Base-by-base conservation (phyloP, 164 flowering plant species). In the Piper longum region DNA sequence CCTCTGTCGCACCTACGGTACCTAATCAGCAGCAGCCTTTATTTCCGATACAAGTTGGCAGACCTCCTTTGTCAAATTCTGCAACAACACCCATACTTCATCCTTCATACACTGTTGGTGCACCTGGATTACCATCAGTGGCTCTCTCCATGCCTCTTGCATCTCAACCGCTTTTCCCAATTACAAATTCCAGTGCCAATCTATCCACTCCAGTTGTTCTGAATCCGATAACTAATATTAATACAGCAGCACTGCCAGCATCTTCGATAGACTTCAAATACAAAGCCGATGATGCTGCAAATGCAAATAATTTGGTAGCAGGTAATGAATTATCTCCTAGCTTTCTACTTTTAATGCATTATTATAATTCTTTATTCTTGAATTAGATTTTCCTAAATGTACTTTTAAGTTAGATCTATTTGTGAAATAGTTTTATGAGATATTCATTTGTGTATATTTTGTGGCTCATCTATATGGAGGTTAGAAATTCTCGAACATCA, bases 161-260 rank as follows among this genome's bases (percentile, higher is more conserved):
- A 56, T 81, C 96, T 19, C 97, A 90, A 66, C 98, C 96, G 2
- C 73, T 93, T 56, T 93, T 93, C 60, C 99, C 97, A 55, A 80
- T 87, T 67, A 79, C 72, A 62, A 66, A 66, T 67, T 82, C 56
- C 70, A 78, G 61, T 74, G 52, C 52, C 52, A 80, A 62, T 68
- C 58, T 70, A 18, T 69, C 85, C 19, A 56, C 75, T 69, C 95
- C 84, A 13, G 68, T 79, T 42, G 64, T 91, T 64, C 59, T 73
- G 57, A 67, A 74, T 61, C 54, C 86, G 60, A 59, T 48, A 14
- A 9, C 52, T 9, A 9, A 41, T 4, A 12, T 26, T 57, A 57
- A 41, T 41, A 57, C 79, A 64, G 67, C 79, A 56, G 41, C 77
- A 56, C 78, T 82, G 61, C 64, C 74, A 57, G 76, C 69, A 69